Percentiles rank a stretch among this genome's conserved stretches.
Evolutionary conservation across 2,329 filamentous ascomycete genomes (phyloP).

Genomic region (Botryotinia convoluta): DNA sequence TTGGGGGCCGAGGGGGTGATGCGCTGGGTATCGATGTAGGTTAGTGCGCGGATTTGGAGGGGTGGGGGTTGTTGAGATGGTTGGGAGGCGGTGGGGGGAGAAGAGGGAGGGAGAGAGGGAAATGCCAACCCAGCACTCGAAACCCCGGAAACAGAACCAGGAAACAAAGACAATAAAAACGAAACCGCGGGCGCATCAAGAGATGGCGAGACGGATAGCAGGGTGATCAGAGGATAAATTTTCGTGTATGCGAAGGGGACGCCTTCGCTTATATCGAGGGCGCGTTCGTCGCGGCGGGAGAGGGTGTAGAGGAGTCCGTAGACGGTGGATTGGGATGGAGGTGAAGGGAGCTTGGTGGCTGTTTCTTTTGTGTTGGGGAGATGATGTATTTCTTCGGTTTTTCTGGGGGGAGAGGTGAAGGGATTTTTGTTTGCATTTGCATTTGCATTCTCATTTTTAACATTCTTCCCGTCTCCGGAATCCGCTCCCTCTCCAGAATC

Average conservation of each 20-base stretch:
- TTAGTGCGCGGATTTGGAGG: not conserved
- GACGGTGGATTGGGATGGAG: conserved; percentile 36
- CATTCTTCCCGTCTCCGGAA: not conserved
- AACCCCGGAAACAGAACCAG: not conserved
- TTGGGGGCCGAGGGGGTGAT: not conserved
- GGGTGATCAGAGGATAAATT: not conserved
- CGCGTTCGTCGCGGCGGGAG: conserved; percentile 47
- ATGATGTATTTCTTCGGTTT: too few relatives aligned
- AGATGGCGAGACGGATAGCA: not conserved
- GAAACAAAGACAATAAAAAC: not conserved
- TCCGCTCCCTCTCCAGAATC: too few relatives aligned
- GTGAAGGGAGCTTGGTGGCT: too few relatives aligned
- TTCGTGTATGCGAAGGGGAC: conserved; percentile 55
- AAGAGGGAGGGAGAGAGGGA: not conserved
- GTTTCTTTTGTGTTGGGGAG: too few relatives aligned
- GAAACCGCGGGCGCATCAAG: not conserved
- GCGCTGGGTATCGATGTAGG: not conserved
- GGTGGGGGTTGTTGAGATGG: not conserved
- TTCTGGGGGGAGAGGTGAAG: too few relatives aligned
- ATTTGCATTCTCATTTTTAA: not conserved
- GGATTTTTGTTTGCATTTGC: too few relatives aligned
- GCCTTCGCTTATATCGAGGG: conserved; percentile 58
- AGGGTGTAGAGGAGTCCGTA: conserved; percentile 55
- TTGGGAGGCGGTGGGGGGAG: not conserved
- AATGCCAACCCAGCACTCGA: not conserved